Evolutionary conservation across 2,329 filamentous ascomycete genomes (phyloP).

Genomic region (Calonectria henricotiae): DNA sequence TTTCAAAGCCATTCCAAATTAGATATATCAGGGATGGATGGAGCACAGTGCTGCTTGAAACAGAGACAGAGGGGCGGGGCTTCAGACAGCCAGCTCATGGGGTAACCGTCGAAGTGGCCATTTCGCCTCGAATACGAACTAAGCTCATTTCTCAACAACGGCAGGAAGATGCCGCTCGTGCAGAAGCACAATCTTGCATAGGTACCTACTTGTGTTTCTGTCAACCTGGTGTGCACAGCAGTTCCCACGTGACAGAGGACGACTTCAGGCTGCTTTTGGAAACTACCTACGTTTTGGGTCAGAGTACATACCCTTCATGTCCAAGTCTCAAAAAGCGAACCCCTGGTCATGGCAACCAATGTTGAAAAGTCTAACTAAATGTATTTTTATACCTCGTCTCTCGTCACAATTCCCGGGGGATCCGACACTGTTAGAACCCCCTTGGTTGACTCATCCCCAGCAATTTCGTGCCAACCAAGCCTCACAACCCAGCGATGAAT

Average conservation of each 20-base stretch:
- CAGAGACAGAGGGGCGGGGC: neutral
- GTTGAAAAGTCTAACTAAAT: neutral
- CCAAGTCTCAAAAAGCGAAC: neutral
- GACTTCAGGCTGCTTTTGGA: neutral
- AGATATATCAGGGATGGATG: neutral
- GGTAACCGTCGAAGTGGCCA: neutral
- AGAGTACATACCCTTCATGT: neutral
- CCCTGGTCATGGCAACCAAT: neutral
- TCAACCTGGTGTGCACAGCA: neutral
- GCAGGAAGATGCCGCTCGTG: neutral
- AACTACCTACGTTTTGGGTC: too few relatives aligned
- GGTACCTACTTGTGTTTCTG: too few relatives aligned
- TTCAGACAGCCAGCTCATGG: neutral
- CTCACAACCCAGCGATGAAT: constrained; percentile 1
- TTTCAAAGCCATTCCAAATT: neutral
- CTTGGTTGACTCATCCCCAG: neutral
- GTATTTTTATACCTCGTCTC: constrained; percentile 1
- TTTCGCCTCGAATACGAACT: constrained; percentile 19
- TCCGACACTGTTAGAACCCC: neutral
- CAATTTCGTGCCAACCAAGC: constrained; percentile 20
- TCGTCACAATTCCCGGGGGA: neutral
- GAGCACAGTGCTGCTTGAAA: neutral
- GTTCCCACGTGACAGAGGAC: too few relatives aligned
- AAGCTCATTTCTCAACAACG: neutral
- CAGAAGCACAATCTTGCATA: too few relatives aligned